Evolutionary conservation across 352 stramenopile genomes (phyloP), one percentile per base, ranked within the genome.

Genomic region (Phytopythium aichiense): DNA sequence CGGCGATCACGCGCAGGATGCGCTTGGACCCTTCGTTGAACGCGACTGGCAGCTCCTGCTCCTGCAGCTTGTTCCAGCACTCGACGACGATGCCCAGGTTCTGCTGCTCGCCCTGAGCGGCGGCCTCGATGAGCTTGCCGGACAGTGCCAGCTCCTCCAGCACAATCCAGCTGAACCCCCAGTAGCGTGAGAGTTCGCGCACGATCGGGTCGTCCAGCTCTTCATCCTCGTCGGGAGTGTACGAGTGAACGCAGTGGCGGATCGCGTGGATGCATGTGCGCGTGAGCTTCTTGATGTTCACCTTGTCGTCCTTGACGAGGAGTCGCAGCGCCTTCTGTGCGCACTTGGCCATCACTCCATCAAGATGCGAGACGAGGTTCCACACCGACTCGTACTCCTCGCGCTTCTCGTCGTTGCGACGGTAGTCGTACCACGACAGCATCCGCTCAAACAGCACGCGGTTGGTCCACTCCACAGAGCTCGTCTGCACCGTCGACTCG

Each of bases 81-180:
- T 86, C 70, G n/a, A 92, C 82, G 12, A 95, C 73, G 25, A 91
- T 74, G 28, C 72, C 67, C 51, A 88, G 69, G 42, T 91, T 87
- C 18, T 83, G 64, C 40, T 91, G 65, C 31, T 90, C 81, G 1
- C 69, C 73, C n/a, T 73, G 73, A 1, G 73, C 69, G 15, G 77
- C 73, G 30, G 55, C 55, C 28, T 90, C 74, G 30, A 89, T 68
- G 2, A 93, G 64, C 45, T 83, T 77, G 11, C 76, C 77, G 0
- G 76, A 80, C 50, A 81, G 75, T 4, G 86, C 81, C 2, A 95
- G 63, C 43, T 95, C 87, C 56, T 95, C 87, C 35, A 95, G 60
- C 1, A 94, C 62, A 50, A 93, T 77, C 87, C 87, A 95, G 40
- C 87, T 92, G 63, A 94, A 92, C 2, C 77, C 72, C 84, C 86